These are phyloP conservation scores for Myriosclerotinia scirpicola DNA, from an alignment of 2,329 filamentous ascomycete species.

Conservation along the genomic window DNA sequence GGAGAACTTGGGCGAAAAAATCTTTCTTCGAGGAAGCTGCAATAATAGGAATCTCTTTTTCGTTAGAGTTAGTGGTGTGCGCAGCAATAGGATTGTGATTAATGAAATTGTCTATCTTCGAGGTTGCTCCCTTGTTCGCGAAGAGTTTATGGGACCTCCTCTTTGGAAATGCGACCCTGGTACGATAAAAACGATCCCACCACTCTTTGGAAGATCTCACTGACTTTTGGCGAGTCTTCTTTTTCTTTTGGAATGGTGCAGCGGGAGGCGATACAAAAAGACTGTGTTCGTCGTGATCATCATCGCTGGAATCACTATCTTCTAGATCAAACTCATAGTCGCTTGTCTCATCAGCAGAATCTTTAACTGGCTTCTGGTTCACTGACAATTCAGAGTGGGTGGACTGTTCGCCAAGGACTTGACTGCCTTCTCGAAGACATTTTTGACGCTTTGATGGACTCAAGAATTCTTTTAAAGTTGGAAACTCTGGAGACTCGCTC, in stretches of 20 bases:
- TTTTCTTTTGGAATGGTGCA: neutral
- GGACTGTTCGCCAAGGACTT: no score
- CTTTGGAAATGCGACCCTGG: neutral
- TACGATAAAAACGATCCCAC: conserved; percentile 7
- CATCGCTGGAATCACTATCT: neutral
- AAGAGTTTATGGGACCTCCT: neutral
- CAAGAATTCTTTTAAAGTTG: neutral
- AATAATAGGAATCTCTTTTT: neutral
- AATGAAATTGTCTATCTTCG: conserved; percentile 7
- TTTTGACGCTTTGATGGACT: no score
- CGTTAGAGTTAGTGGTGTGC: neutral
- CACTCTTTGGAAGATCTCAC: conserved; percentile 11
- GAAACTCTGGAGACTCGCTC: neutral
- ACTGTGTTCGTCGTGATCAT: neutral
- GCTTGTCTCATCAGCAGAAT: neutral
- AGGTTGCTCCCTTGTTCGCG: conserved; percentile 6
- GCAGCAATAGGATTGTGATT: neutral
- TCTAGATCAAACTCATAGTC: neutral
- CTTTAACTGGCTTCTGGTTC: neutral
- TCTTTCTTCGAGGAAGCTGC: neutral
- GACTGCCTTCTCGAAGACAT: no score
- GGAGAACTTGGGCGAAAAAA: neutral
- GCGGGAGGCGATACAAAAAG: neutral
- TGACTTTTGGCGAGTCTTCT: neutral
- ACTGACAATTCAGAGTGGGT: no score